Percentiles rank a stretch among this genome's conserved stretches.
Evolutionary conservation across 1,284 basidiomycete genomes (phyloP).

Genomic region (Pseudozyma pruni): DNA sequence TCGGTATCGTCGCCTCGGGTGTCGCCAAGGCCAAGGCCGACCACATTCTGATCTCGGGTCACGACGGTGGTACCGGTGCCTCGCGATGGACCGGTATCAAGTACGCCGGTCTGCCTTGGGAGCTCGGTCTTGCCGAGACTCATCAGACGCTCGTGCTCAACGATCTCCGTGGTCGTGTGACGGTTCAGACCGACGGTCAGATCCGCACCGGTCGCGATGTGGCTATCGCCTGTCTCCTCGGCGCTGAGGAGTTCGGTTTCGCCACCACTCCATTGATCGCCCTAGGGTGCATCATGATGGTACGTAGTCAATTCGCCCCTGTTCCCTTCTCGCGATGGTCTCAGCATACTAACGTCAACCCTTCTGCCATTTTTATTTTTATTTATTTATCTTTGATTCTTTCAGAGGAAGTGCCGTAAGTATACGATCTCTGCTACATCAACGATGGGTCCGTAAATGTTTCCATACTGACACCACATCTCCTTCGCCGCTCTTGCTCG

Average conservation of each 20-base stretch:
- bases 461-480: conserved; percentile 1
- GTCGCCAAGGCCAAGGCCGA: conserved; percentile 66
- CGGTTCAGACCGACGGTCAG: conserved; percentile 64
- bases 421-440: not conserved
- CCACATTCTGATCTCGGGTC: conserved; percentile 64
- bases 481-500: not conserved
- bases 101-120: conserved; percentile 66
- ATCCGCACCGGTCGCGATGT: conserved; percentile 60
- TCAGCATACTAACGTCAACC: not conserved
- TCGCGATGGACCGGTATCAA: conserved; percentile 66
- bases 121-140: conserved; percentile 65
- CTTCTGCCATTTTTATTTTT: conserved; percentile 64
- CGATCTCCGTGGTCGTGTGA: conserved; percentile 64
- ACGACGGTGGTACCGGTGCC: conserved; percentile 66
- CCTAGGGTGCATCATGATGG: conserved; percentile 63
- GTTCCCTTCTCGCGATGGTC: not conserved
- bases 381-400: not conserved
- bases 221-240: conserved; percentile 63
- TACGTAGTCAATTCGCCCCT: not conserved
- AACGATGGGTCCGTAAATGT: not conserved
- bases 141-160: conserved; percentile 65
- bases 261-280: conserved; percentile 64
- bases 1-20: conserved; percentile 64
- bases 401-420: conserved; percentile 4
- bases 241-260: conserved; percentile 64